These are phyloP conservation scores for Daldinia bambusicola DNA, from an alignment of 495 filamentous ascomycete genomes.

Conservation along the genomic window DNA sequence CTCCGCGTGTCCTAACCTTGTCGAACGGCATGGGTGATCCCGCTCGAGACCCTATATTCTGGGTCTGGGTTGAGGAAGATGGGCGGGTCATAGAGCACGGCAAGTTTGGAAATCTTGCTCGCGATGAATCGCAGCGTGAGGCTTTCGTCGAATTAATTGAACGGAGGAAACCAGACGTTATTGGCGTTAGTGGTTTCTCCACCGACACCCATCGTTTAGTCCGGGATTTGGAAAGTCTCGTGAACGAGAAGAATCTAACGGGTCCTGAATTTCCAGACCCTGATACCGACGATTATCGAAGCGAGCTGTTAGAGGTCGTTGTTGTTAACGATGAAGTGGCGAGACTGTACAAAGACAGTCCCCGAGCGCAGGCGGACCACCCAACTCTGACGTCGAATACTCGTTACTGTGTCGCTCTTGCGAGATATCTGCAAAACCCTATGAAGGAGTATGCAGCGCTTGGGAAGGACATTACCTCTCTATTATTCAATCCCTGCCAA, in stretches of 20 bases:
- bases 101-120: conserved; percentile 79
- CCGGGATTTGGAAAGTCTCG: conserved; percentile 77
- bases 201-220: conserved; percentile 86
- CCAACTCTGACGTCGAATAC: conserved; percentile 79
- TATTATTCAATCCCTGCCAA: conserved; percentile 89
- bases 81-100: conserved; percentile 88
- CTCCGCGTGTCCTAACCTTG: conserved; percentile 84
- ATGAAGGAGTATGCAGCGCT: conserved; percentile 95
- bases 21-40: conserved; percentile 83
- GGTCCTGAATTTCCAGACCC: conserved; percentile 76
- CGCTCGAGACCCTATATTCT: conserved; percentile 81
- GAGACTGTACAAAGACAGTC: conserved; percentile 89
- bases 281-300: conserved; percentile 70
- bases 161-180: conserved; percentile 85
- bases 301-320: conserved; percentile 82
- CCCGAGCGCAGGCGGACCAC: conserved; percentile 81
- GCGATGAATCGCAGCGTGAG: conserved; percentile 73
- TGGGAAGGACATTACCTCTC: conserved; percentile 84
- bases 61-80: conserved; percentile 93
- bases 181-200: conserved; percentile 89
- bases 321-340: conserved; percentile 97
- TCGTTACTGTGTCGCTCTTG: conserved; percentile 88
- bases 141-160: conserved; percentile 77
- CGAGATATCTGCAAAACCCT: conserved; percentile 90
- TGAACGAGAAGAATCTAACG: conserved; percentile 76